These are phyloP conservation scores for Aspergillus felis DNA, from an alignment of 2,329 filamentous ascomycete species.

Conservation along the genomic window DNA sequence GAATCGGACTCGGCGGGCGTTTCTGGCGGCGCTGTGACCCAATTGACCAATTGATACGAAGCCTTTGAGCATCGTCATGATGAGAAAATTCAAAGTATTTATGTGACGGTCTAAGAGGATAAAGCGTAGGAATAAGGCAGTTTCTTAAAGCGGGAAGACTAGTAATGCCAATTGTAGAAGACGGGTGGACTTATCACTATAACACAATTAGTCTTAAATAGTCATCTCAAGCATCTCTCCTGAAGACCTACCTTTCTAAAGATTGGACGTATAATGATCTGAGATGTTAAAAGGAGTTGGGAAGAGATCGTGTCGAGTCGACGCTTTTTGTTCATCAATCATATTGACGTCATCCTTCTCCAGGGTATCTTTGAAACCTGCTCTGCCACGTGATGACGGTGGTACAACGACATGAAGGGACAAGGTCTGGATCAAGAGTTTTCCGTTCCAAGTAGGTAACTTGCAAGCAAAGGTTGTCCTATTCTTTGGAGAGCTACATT, in stretches of 20 bases:
- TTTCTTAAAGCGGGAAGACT: not conserved
- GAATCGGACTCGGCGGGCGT: not conserved
- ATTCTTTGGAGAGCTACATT: too few species aligned
- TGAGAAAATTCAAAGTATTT: not conserved
- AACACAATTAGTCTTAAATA: not conserved
- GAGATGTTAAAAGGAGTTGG: not conserved
- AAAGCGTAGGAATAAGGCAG: not conserved
- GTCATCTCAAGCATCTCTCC: not conserved
- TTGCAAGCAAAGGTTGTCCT: too few species aligned
- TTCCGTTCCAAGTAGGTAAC: not conserved
- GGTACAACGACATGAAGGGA: not conserved
- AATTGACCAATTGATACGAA: conserved; percentile 5
- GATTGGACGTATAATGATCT: not conserved
- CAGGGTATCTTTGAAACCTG: not conserved
- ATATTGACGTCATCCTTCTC: conserved; percentile 23
- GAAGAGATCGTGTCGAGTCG: not conserved
- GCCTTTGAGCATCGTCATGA: conserved; percentile 5
- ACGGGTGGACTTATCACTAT: not conserved
- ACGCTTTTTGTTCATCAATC: conserved; percentile 10
- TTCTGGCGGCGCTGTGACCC: conserved; percentile 8
- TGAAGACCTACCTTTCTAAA: not conserved
- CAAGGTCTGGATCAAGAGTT: too few species aligned
- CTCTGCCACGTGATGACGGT: not conserved
- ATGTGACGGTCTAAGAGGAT: not conserved
- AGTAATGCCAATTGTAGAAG: not conserved